A percentile compares a stretch with the other conserved stretches of the same genome.
Evolutionary conservation across 176 grass and related monocot species (phyloP).

Genomic region (Raddia distichophylla): DNA sequence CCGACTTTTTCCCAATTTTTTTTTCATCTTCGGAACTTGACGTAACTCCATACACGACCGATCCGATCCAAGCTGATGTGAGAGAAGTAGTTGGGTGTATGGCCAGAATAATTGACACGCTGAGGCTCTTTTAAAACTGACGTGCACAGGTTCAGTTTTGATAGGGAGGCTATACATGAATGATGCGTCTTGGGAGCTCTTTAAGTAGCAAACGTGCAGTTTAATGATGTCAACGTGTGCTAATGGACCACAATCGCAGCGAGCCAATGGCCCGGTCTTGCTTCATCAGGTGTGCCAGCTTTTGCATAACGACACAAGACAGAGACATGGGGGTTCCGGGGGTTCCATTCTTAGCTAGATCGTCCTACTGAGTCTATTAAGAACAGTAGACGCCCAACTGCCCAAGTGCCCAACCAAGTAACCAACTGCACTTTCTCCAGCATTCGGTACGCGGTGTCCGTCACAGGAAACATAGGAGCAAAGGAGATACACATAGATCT

Average conservation of each 20-base stretch:
- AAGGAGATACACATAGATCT: neutral
- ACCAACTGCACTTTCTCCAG: neutral
- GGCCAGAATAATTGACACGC: neutral
- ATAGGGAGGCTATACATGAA: neutral
- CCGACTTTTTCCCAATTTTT: too few species aligned
- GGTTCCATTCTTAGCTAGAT: too few species aligned
- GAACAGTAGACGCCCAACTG: neutral
- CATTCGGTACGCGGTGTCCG: neutral
- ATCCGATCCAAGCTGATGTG: too few species aligned
- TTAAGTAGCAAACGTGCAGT: neutral
- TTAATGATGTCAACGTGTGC: neutral
- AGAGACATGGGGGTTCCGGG: too few species aligned
- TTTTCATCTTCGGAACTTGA: too few species aligned
- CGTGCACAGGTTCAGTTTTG: neutral
- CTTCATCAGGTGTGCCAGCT: neutral
- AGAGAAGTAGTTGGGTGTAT: neutral
- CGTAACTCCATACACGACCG: too few species aligned
- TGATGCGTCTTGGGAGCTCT: neutral
- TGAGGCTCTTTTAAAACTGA: constrained; percentile 9
- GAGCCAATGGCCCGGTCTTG: neutral
- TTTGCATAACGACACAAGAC: neutral
- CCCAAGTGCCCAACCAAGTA: too few species aligned
- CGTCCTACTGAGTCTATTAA: too few species aligned
- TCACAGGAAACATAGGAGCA: neutral
- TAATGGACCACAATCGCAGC: neutral